Base-by-base conservation (phyloP, 768 basidiomycete genomes). In the Cystobasidium tubakii region DNA sequence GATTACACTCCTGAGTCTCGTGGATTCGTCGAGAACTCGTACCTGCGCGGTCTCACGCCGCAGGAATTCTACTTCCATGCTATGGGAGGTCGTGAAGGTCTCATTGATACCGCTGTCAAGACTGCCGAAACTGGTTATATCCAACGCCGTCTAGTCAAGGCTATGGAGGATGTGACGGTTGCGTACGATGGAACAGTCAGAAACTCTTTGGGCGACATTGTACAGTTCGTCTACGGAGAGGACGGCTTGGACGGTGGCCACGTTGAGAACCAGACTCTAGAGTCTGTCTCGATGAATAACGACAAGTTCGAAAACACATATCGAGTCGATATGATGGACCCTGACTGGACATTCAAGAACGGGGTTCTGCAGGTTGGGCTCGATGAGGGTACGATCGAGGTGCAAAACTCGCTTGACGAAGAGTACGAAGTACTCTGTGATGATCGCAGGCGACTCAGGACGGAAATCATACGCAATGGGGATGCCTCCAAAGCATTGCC, bases 31-130 rank as follows among this genome's bases (percentile, higher is more conserved):
- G 96, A 98, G 82, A 99, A 99, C 81, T 98, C 96, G 25, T 98
- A 98, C 79, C 85, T 98, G 39, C 90, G 94, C 72, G 94, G 96
- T 29, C 81, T 99, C 74, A 98, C 94, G 1, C 95, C 96, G 0
- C 93, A 97, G 76, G 96, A 99, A 80, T 99, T 92, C 85, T 98
- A 98, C 86, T 98, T 99, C 88, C 96, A 99, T 82, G 96, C 96
- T 72, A 98, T 98, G 95, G 95, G 95, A 78, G 95, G 96, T 82
- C 91, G 96, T 77, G 96, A 98, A 82, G 96, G 96, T 85, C 83
- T 99, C 66, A 97, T 98, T 79, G 96, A 99, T 85, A 98, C 96
- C 1, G 96, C 96, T 46, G 94, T 99, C 81, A 99, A 99, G 84
- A 99, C 96, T 2, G 96, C 96, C 57, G 96, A 99, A 83, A 98